Evolutionary conservation across 768 basidiomycete species (phyloP), one percentile per base, ranked within the genome.

Genomic region (Pisolithus orientalis): DNA sequence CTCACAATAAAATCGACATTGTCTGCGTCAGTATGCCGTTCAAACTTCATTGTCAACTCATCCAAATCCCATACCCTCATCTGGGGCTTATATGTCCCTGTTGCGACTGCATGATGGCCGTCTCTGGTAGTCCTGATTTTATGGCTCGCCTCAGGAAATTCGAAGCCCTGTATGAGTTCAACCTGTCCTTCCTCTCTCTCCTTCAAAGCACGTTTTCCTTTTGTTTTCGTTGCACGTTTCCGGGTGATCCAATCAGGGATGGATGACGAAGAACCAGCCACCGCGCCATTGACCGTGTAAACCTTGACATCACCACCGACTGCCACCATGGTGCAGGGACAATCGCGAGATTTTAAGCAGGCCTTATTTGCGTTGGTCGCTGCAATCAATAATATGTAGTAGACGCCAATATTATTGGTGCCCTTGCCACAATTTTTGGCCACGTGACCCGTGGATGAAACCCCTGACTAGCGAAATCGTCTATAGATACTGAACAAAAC

Each of bases 1-100:
- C 94, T 80, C 73, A 96, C 94, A 76, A 87, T 80, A 72, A 99
- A 99, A 67, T 99, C 96, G 58, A 99, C 87, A 67, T 98, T 99
- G 75, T 98, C 95, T 11, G 87, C 82, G 64, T 99, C 94, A 2
- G 94, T 85, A 62, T 97, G 95, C 37, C 96, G 78, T 73, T 97
- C 95, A 65, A 95, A 97, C 69, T 99, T 98, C 52, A 90, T 76
- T 5, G 92, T 84, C 31, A 99, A 79, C 61, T 95, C 87, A 66
- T 91, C 86, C 38, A 99, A 71, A 68, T 98, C 96, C 85, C 90
- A 99, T 5, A 95, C 91, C 52, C 90, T 80, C 69, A 98, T 92
- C 66, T 96, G 92, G 2, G 96, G 96, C 69, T 99, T 99, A 73
- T 99, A 99, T 3, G 88, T 90, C 25, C 96, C 96, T 24, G 95